phyloP scores from a whole-genome alignment of 192 early-diverging fungal species.

The Podila epigama region DNA sequence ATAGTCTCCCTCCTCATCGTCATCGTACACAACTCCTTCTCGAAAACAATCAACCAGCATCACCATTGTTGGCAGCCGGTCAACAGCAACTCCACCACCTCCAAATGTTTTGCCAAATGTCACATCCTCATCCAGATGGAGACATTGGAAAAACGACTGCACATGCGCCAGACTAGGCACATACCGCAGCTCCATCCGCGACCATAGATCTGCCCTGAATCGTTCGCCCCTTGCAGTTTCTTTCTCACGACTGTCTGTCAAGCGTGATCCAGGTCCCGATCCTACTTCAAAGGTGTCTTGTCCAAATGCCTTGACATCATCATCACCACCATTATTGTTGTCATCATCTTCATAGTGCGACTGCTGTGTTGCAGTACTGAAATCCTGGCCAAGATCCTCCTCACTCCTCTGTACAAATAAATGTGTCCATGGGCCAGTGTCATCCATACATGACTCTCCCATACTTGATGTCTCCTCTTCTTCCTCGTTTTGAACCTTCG shows the following conservation, averaged over 20 bases:
- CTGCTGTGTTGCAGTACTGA: slow-evolving; percentile 15
- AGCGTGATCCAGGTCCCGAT: neutral
- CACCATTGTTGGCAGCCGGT: neutral
- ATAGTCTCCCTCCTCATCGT: neutral
- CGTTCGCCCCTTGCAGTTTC: no score
- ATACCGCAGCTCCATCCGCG: slow-evolving; percentile 36
- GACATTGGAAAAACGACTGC: slow-evolving; percentile 24
- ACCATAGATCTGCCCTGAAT: slow-evolving; percentile 21
- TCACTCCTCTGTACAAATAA: neutral
- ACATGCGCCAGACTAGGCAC: slow-evolving; percentile 24
- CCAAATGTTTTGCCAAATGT: slow-evolving; percentile 30
- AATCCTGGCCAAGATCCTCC: slow-evolving; percentile 1
- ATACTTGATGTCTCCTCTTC: neutral
- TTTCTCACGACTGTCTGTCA: no score
- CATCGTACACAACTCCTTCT: neutral
- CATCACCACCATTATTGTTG: no score
- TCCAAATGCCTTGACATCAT: no score
- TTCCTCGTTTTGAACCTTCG: neutral
- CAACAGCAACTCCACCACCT: no score
- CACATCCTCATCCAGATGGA: slow-evolving; percentile 10
- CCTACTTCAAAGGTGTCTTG: neutral
- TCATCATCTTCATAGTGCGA: neutral
- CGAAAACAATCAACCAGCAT: slow-evolving; percentile 5
- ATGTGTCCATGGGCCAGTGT: slow-evolving; percentile 12
- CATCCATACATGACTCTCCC: neutral